Conservation (phyloP, 495 filamentous ascomycete species). For the Amniculicola lignicola region DNA sequence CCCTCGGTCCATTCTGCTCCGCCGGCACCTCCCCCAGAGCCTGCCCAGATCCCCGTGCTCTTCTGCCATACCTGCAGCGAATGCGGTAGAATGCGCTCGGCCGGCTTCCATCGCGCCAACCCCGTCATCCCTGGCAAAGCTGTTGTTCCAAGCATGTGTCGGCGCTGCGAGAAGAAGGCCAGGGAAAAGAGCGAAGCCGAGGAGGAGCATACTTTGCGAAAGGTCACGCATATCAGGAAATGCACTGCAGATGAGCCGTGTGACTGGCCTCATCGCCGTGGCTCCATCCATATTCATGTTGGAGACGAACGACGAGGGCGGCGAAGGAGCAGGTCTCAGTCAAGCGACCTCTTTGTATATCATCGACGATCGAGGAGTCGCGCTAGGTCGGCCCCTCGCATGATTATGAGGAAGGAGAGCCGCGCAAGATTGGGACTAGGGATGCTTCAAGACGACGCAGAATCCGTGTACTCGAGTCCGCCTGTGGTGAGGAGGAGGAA, state of each 20-base stretch:
- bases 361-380: neutral
- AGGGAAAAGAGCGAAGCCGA: slow-evolving; percentile 5
- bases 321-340: slow-evolving; percentile 7
- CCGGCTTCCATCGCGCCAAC: slow-evolving; percentile 25
- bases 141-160: slow-evolving; percentile 7
- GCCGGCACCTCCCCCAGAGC: neutral
- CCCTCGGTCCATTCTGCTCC: neutral
- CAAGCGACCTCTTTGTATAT: neutral
- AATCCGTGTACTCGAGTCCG: neutral
- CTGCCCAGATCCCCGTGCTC: neutral
- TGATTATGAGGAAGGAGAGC: slow-evolving; percentile 5
- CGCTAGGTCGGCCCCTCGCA: neutral
- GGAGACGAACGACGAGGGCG: slow-evolving; percentile 2
- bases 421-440: slow-evolving; percentile 8
- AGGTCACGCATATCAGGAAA: neutral
- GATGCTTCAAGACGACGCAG: neutral
- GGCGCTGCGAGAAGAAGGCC: slow-evolving; percentile 25
- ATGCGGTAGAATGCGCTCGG: slow-evolving; percentile 30
- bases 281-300: neutral
- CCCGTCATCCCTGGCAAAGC: slow-evolving; percentile 23
- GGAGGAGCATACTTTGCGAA: slow-evolving; percentile 3
- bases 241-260: slow-evolving; percentile 19
- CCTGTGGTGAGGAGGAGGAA: neutral
- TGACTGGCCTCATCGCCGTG: slow-evolving; percentile 6
- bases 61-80: slow-evolving; percentile 27